A percentile compares a stretch with the other conserved stretches of the same genome.
Conservation (phyloP, 1,284 basidiomycete species). For the Melampsora americana region DNA sequence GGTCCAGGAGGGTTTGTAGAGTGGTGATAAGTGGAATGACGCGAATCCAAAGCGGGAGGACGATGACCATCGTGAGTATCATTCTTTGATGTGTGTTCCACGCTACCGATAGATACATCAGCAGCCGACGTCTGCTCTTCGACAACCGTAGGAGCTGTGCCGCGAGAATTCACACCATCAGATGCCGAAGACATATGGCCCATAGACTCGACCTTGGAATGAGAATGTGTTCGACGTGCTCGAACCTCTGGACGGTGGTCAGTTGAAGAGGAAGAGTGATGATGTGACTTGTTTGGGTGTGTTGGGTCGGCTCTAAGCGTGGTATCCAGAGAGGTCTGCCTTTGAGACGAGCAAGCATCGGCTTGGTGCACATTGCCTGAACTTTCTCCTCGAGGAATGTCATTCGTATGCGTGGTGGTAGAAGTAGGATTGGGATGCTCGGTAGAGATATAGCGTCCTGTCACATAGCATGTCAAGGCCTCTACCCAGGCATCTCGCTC, state of each 20-base stretch:
- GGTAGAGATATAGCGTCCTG: slow-evolving; percentile 49
- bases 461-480: slow-evolving; percentile 73
- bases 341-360: neutral
- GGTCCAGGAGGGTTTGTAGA: neutral
- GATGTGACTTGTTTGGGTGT: slow-evolving; percentile 34
- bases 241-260: slow-evolving; percentile 59
- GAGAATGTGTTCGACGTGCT: slow-evolving; percentile 16
- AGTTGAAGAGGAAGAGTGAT: slow-evolving; percentile 63
- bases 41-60: slow-evolving; percentile 12
- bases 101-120: neutral
- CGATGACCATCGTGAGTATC: neutral
- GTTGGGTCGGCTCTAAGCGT: slow-evolving; percentile 6
- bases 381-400: neutral
- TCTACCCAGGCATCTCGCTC: slow-evolving; percentile 94
- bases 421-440: slow-evolving; percentile 14
- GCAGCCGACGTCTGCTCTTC: slow-evolving; percentile 10
- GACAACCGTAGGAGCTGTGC: slow-evolving; percentile 12
- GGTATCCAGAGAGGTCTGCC: slow-evolving; percentile 35
- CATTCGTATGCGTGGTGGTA: neutral
- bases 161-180: neutral
- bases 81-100: neutral
- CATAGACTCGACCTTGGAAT: neutral
- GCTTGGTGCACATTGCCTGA: neutral
- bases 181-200: neutral
- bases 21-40: neutral